These are phyloP conservation scores for Skeletonema tropicum DNA, from an alignment of 108 stramenopile genomes.

Conservation along the genomic window DNA sequence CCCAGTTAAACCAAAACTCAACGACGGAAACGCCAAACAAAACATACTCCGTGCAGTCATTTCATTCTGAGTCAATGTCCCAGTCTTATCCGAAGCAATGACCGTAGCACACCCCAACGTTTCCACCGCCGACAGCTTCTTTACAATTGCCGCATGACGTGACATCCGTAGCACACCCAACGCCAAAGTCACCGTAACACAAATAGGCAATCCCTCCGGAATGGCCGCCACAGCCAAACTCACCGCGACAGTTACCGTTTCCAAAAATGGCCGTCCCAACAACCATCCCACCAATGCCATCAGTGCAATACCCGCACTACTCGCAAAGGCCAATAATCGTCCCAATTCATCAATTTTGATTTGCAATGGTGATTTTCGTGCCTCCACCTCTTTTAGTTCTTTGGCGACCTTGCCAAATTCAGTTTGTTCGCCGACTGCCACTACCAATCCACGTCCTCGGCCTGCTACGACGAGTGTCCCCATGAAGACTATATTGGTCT, in stretches of 20 bases:
- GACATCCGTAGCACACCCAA: constrained; percentile 96
- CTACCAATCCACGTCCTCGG: constrained; percentile 87
- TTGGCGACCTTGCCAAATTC: constrained; percentile 93
- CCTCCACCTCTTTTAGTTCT: constrained; percentile 80
- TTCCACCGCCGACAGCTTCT: constrained; percentile 95
- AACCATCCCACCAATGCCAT: constrained; percentile 88
- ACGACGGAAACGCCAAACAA: constrained; percentile 66
- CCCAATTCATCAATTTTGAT: constrained; percentile 96
- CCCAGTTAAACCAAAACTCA: constrained; percentile 76
- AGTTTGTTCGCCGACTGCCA: constrained; percentile 85
- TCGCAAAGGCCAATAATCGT: constrained; percentile 75
- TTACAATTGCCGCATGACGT: constrained; percentile 87
- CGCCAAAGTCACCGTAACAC: constrained; percentile 90
- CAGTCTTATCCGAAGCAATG: constrained; percentile 97
- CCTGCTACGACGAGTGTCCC: constrained; percentile 93
- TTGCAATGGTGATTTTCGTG: constrained; percentile 91
- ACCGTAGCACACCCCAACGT: constrained; percentile 95
- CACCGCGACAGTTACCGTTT: constrained; percentile 94
- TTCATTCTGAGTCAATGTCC: constrained; percentile 97
- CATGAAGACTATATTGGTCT: constrained; percentile 92
- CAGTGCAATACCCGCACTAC: constrained; percentile 80
- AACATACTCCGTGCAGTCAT: constrained; percentile 86
- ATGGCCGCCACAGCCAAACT: constrained; percentile 98
- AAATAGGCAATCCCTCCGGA: constrained; percentile 93
- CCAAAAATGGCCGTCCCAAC: constrained; percentile 83